Conservation (phyloP, 768 basidiomycete species). For the Boletus vinaceobasis region DNA sequence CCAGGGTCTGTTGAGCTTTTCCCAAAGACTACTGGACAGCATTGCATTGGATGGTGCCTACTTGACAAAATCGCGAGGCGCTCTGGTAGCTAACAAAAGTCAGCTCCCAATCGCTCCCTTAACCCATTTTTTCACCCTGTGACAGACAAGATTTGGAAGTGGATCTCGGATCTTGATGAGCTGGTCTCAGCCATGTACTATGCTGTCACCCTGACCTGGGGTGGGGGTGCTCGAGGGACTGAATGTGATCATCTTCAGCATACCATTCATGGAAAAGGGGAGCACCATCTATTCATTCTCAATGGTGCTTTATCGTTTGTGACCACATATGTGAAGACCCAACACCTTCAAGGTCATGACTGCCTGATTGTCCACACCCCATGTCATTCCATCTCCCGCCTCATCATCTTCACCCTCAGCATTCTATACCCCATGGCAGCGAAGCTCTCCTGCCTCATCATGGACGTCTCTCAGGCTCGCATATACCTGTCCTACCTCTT, state of each 20-base stretch:
- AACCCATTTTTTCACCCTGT: too few species aligned
- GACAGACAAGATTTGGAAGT: neutral
- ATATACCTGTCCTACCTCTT: slow-evolving; percentile 1
- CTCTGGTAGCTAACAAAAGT: neutral
- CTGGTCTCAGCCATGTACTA: slow-evolving; percentile 9
- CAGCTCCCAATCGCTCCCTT: neutral
- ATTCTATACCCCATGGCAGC: neutral
- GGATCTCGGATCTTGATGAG: slow-evolving; percentile 3
- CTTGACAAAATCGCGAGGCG: neutral
- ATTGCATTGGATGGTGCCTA: neutral
- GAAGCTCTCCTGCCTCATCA: neutral
- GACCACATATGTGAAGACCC: slow-evolving; percentile 15
- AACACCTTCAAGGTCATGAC: slow-evolving; percentile 5
- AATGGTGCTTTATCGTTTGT: slow-evolving; percentile 12
- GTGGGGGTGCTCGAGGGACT: slow-evolving; percentile 13
- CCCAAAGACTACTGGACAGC: neutral
- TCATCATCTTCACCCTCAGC: neutral
- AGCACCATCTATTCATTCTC: slow-evolving; percentile 10
- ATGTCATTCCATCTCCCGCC: neutral
- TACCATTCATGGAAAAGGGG: neutral
- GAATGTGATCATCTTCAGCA: slow-evolving; percentile 15
- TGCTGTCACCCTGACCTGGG: slow-evolving; percentile 12
- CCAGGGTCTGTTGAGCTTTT: neutral
- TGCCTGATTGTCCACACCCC: slow-evolving; percentile 9
- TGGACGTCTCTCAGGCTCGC: neutral